Evolutionary conservation across 805 yeast species (phyloP).

Genomic region (Cyberlindnera bimundalis): DNA sequence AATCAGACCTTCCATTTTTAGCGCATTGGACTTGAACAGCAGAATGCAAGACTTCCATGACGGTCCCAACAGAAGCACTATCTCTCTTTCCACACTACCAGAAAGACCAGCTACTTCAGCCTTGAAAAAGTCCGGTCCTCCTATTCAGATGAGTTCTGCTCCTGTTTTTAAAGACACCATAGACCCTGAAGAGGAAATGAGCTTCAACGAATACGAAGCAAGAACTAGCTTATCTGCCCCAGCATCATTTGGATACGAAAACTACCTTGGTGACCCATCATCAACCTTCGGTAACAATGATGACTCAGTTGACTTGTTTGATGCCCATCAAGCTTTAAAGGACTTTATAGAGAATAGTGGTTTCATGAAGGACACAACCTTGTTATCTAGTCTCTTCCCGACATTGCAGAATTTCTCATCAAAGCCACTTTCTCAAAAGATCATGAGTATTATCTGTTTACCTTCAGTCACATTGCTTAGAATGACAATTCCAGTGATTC

Average conservation of each 20-base stretch:
- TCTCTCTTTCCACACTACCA: conserved; percentile 16
- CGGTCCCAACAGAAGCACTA: conserved; percentile 5
- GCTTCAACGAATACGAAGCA: conserved; percentile 16
- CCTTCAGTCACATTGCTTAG: conserved; percentile 34
- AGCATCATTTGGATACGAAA: conserved; percentile 9
- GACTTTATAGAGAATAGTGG: conserved; percentile 3
- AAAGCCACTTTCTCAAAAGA: conserved; percentile 27
- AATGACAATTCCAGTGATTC: conserved; percentile 35
- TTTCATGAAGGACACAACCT: conserved; percentile 5
- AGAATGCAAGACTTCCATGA: conserved; percentile 14
- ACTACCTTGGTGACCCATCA: conserved; percentile 7
- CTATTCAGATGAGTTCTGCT: conserved; percentile 21
- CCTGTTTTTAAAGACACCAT: conserved; percentile 20
- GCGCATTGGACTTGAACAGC: conserved; percentile 24
- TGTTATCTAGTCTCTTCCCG: conserved; percentile 26
- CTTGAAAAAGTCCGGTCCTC: not conserved
- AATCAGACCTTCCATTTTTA: conserved; percentile 25
- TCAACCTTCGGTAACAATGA: conserved; percentile 5
- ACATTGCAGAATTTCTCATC: conserved; percentile 29
- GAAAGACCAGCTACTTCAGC: not conserved
- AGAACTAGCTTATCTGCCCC: conserved; percentile 20
- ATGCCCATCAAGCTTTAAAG: conserved; percentile 14
- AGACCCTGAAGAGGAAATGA: conserved; percentile 5
- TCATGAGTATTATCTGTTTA: conserved; percentile 30
- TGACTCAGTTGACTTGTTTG: conserved; percentile 12